These are phyloP conservation scores for Pulveroboletus sp. DNA, from an alignment of 768 basidiomycete genomes.

Conservation along the genomic window DNA sequence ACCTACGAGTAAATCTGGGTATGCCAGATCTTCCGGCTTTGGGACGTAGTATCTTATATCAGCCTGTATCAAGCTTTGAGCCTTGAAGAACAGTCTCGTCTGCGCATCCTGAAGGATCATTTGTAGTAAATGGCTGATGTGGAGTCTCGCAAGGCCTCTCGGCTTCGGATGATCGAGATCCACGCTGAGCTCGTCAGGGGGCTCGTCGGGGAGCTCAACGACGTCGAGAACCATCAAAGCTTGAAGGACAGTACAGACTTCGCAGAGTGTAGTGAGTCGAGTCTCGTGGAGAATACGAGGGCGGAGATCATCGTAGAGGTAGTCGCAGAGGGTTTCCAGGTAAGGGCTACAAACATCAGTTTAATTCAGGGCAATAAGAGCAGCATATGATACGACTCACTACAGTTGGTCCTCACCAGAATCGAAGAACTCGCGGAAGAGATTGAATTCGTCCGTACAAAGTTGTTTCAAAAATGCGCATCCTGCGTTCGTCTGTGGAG, in stretches of 20 bases:
- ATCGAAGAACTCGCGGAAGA: constrained; percentile 83
- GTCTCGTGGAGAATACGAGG: constrained; percentile 94
- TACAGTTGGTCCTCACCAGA: constrained; percentile 76
- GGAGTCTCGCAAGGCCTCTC: constrained; percentile 54
- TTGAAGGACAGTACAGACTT: constrained; percentile 94
- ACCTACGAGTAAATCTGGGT: constrained; percentile 80
- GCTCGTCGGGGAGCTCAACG: constrained; percentile 35
- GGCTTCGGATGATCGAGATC: constrained; percentile 37
- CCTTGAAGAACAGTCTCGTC: constrained; percentile 93
- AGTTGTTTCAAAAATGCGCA: constrained; percentile 91
- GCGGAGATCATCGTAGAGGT: constrained; percentile 92
- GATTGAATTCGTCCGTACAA: constrained; percentile 83
- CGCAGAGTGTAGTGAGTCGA: constrained; percentile 80
- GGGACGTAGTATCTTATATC: constrained; percentile 85
- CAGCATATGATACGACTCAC: constrained; percentile 38
- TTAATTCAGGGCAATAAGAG: constrained; percentile 5
- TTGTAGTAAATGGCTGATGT: constrained; percentile 76
- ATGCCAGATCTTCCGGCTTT: constrained; percentile 75
- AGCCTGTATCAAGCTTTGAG: constrained; percentile 83
- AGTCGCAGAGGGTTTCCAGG: constrained; percentile 87
- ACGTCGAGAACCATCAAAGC: constrained; percentile 94
- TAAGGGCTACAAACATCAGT: constrained; percentile 57
- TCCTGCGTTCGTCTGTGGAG: constrained; percentile 74
- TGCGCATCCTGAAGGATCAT: constrained; percentile 96
- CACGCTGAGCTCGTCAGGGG: constrained; percentile 32